Evolutionary conservation across 768 basidiomycete species (phyloP).

Genomic region (Termitomyces sp.): DNA sequence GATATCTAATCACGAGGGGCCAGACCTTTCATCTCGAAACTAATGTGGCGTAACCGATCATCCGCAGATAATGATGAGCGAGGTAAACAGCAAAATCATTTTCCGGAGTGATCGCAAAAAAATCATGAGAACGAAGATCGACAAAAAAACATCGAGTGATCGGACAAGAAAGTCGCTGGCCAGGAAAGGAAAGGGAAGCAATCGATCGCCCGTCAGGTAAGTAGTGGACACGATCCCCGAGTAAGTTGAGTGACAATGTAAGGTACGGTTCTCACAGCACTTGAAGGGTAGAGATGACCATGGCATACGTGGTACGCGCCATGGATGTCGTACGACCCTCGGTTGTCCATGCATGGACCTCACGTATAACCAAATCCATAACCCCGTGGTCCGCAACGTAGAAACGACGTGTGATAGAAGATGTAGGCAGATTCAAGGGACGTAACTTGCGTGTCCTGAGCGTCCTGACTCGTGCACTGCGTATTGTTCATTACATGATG

Average conservation of each 20-base stretch:
- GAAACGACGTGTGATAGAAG: not conserved
- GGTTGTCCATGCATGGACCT: too few species aligned
- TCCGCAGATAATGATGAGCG: slow-evolving; percentile 28
- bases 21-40: slow-evolving; percentile 14
- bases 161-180: slow-evolving; percentile 1
- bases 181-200: not conserved
- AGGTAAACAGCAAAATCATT: slow-evolving; percentile 17
- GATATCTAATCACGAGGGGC: slow-evolving; percentile 14
- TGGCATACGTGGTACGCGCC: too few species aligned
- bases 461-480: not conserved
- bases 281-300: too few species aligned
- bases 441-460: too few species aligned
- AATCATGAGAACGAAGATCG: not conserved
- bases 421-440: not conserved
- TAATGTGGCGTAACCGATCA: slow-evolving; percentile 26
- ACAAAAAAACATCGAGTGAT: not conserved
- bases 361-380: too few species aligned
- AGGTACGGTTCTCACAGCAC: too few species aligned
- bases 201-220: not conserved
- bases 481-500: not conserved
- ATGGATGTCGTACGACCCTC: too few species aligned
- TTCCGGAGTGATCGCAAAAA: slow-evolving; percentile 30
- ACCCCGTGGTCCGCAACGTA: not conserved
- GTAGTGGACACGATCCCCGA: not conserved
- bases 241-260: too few species aligned